Percentiles rank a stretch among this genome's conserved stretches.
Evolutionary conservation across 768 basidiomycete genomes (phyloP).

Genomic region (Leccinum pellstonianum): DNA sequence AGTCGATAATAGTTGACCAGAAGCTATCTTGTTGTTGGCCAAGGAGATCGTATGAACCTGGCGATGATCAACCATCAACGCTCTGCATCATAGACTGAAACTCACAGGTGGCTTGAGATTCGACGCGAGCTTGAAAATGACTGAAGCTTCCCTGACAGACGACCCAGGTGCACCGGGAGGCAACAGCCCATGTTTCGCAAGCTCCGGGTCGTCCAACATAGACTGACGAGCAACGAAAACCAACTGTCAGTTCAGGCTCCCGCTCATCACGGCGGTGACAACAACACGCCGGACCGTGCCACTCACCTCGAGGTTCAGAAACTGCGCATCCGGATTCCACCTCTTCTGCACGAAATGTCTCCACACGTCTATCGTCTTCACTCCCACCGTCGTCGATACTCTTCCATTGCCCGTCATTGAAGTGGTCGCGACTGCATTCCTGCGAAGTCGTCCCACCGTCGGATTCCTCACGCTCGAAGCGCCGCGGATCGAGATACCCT

Average conservation of each 20-base stretch:
- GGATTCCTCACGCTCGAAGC: conserved; percentile 47
- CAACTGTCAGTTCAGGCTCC: conserved; percentile 2
- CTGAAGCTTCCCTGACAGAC: conserved; percentile 63
- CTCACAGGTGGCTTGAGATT: conserved; percentile 73
- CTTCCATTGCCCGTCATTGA: conserved; percentile 12
- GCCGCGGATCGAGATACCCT: conserved; percentile 64
- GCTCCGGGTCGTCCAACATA: conserved; percentile 73
- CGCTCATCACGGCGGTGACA: neutral
- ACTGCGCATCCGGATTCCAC: conserved; percentile 66
- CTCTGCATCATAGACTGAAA: neutral
- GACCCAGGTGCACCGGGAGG: conserved; percentile 71
- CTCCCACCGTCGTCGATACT: conserved; percentile 20
- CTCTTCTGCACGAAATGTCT: conserved; percentile 69
- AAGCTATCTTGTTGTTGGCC: conserved; percentile 70
- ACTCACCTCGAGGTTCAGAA: conserved; percentile 82
- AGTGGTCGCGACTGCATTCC: conserved; percentile 50
- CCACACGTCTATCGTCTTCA: conserved; percentile 65
- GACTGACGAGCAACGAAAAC: conserved; percentile 44
- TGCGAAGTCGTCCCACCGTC: conserved; percentile 54
- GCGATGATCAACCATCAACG: neutral
- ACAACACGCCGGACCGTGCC: neutral
- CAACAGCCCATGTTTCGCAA: conserved; percentile 67
- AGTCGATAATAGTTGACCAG: conserved; percentile 56
- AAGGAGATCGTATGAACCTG: conserved; percentile 82
- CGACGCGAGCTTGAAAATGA: conserved; percentile 86